These are phyloP conservation scores for Phanerochaete sordida DNA, from an alignment of 768 basidiomycete genomes.

Conservation along the genomic window DNA sequence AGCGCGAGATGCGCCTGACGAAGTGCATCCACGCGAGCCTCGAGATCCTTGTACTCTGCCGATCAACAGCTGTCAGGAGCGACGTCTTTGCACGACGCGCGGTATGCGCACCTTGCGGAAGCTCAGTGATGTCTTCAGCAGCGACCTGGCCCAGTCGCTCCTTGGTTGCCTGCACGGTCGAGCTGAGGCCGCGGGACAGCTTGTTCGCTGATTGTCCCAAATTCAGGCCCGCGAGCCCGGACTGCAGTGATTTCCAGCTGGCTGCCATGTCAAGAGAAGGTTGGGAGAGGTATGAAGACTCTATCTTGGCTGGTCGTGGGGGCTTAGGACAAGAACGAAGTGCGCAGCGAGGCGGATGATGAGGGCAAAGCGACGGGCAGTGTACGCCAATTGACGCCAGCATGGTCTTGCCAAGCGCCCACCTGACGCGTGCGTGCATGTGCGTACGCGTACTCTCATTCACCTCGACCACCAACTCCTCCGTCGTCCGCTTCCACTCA, in stretches of 20 bases:
- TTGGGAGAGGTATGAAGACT: background rate
- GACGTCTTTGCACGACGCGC: background rate
- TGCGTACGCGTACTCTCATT: conserved; percentile 29
- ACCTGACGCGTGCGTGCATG: conserved; percentile 7
- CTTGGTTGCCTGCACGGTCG: conserved; percentile 79
- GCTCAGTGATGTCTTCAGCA: conserved; percentile 91
- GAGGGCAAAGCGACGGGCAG: conserved; percentile 5
- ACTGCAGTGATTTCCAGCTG: conserved; percentile 65
- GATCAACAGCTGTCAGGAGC: background rate
- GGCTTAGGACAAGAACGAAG: background rate
- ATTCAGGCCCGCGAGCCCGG: conserved; percentile 62
- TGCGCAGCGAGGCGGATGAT: conserved; percentile 1
- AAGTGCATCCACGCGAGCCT: conserved; percentile 91
- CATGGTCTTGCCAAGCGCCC: background rate
- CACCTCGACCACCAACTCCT: background rate
- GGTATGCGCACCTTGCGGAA: conserved; percentile 64
- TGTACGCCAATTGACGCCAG: conserved; percentile 1
- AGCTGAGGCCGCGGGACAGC: conserved; percentile 75
- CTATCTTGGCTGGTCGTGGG: conserved; percentile 2
- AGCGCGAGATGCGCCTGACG: conserved; percentile 70
- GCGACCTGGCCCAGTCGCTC: conserved; percentile 89
- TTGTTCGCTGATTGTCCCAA: conserved; percentile 72
- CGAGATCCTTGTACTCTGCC: conserved; percentile 95
- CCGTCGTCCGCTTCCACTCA: background rate
- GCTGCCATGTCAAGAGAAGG: conserved; percentile 5